phyloP scores from a whole-genome alignment of 768 basidiomycete genomes.

The Leccinum barrowsii region DNA sequence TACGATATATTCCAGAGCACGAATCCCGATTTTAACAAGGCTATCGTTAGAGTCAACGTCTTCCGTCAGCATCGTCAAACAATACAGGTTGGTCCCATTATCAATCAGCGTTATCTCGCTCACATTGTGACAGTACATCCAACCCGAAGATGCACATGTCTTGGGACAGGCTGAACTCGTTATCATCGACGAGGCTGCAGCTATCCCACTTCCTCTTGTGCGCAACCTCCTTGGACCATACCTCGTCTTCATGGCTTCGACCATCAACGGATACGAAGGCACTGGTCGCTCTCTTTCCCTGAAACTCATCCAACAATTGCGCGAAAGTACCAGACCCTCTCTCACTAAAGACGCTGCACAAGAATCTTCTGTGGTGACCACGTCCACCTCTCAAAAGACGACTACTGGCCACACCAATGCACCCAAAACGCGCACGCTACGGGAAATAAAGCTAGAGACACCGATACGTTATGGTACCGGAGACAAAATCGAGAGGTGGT shows the following conservation, averaged over 20 bases:
- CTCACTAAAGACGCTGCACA: slow-evolving; percentile 59
- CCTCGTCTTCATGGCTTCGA: slow-evolving; percentile 98
- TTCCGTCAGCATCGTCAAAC: slow-evolving; percentile 94
- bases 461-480: slow-evolving; percentile 89
- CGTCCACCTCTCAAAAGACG: slow-evolving; percentile 51
- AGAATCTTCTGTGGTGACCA: slow-evolving; percentile 34
- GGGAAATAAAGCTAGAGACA: slow-evolving; percentile 92
- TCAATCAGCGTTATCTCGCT: neutral
- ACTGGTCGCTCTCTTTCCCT: slow-evolving; percentile 98
- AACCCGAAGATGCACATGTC: slow-evolving; percentile 96
- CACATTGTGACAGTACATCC: slow-evolving; percentile 73
- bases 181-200: slow-evolving; percentile 97
- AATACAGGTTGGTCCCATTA: slow-evolving; percentile 67
- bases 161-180: slow-evolving; percentile 96
- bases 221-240: slow-evolving; percentile 93
- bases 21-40: slow-evolving; percentile 92
- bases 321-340: slow-evolving; percentile 83
- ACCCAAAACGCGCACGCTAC: slow-evolving; percentile 66
- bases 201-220: slow-evolving; percentile 94
- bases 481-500: slow-evolving; percentile 93
- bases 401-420: slow-evolving; percentile 47
- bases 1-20: slow-evolving; percentile 95
- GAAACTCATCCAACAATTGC: slow-evolving; percentile 94
- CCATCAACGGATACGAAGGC: slow-evolving; percentile 99
- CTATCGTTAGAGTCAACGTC: slow-evolving; percentile 92